Conservation (phyloP, 108 stramenopile genomes). For the Tribonema minus region DNA sequence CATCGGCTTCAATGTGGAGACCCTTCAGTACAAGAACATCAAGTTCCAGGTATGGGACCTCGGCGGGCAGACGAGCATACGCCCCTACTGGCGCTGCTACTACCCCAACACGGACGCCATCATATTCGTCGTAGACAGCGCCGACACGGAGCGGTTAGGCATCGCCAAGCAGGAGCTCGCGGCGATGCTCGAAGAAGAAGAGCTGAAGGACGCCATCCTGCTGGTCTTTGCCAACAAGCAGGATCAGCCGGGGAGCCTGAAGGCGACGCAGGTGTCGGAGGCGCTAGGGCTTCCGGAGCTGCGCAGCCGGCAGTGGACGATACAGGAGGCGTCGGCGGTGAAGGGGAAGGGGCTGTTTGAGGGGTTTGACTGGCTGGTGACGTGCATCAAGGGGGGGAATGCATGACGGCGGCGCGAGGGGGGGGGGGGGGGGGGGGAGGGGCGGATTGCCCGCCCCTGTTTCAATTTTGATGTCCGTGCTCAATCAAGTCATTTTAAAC, state of each 20-base stretch:
- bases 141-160: constrained; percentile 88
- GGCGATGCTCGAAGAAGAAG: constrained; percentile 98
- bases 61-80: constrained; percentile 97
- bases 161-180: constrained; percentile 89
- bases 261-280: constrained; percentile 91
- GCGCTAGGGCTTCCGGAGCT: constrained; percentile 90
- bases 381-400: constrained; percentile 20
- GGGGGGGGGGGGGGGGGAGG: too few species aligned
- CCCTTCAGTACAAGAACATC: constrained; percentile 99
- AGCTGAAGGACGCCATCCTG: constrained; percentile 88
- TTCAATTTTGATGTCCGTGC: neutral
- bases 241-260: constrained; percentile 96
- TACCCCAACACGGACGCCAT: constrained; percentile 99
- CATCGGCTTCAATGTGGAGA: constrained; percentile 98
- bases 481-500: neutral
- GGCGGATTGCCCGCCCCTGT: neutral
- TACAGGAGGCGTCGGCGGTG: constrained; percentile 96
- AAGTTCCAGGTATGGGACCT: constrained; percentile 99
- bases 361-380: constrained; percentile 90
- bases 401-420: neutral
- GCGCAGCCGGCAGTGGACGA: constrained; percentile 95
- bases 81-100: constrained; percentile 99
- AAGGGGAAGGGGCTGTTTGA: constrained; percentile 98
- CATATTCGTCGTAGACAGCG: constrained; percentile 97
- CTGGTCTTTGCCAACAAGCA: constrained; percentile 99